Conservation (phyloP, 2,329 filamentous ascomycete species). For the Phyllosticta capitalensis region DNA sequence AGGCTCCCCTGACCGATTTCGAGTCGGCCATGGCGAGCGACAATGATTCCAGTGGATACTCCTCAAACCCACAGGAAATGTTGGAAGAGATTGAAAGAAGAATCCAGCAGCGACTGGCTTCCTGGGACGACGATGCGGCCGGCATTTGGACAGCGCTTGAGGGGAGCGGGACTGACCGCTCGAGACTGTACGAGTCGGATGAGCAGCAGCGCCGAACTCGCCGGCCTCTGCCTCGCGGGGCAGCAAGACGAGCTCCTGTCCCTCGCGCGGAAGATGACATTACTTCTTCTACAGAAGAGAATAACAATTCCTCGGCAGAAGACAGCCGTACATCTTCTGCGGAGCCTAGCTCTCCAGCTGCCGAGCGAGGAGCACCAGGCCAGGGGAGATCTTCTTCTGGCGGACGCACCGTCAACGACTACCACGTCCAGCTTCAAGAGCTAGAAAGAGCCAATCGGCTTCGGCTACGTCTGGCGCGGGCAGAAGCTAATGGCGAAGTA, state of each 20-base stretch:
- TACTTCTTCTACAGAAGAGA: neutral
- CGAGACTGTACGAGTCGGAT: neutral
- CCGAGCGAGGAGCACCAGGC: neutral
- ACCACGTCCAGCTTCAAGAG: neutral
- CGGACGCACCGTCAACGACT: neutral
- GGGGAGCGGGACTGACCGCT: constrained; percentile 19
- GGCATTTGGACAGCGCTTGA: constrained; percentile 17
- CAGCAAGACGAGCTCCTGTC: neutral
- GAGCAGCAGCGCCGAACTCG: neutral
- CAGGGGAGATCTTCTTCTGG: neutral
- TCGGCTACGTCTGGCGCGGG: neutral
- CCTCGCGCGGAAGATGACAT: neutral
- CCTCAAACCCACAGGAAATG: neutral
- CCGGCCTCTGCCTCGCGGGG: neutral
- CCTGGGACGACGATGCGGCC: constrained; percentile 20
- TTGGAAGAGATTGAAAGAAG: neutral
- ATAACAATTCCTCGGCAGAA: neutral
- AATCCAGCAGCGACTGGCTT: neutral
- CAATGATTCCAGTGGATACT: neutral
- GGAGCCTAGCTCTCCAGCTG: neutral
- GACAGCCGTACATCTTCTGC: neutral
- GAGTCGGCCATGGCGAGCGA: constrained; percentile 30
- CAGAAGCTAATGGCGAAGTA: neutral
- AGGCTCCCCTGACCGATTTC: constrained; percentile 32
- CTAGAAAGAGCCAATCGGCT: neutral